Base-by-base conservation (phyloP, 1,139 yeast species). In the Taiozyma sp. region DNA sequence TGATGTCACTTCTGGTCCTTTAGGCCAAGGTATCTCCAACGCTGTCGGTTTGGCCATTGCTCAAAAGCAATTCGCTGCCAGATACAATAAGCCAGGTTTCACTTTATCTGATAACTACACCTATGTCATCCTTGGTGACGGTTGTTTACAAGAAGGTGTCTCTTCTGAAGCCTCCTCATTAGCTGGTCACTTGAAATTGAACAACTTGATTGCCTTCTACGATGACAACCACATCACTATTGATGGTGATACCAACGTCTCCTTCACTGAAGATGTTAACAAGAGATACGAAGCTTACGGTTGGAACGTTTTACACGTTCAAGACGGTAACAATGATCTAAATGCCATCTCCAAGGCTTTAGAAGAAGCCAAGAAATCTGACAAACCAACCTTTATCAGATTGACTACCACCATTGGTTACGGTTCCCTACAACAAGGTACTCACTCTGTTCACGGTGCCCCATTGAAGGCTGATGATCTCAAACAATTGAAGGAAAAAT, bases 71-170 rank as follows among this genome's bases (percentile, higher is more conserved):
- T 75, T 89, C 57, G 97, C 95, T 61, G 96, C 97, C 57, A 85
- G 86, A 61, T 93, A 85, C 82, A 91, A 93, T 85, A 88, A 86
- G 78, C 95, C 96, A 61, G 87, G 79, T 63, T 80, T 72, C 73
- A 73, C 79, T 50, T 64, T 88, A 57, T 79, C 89, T 53, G 88
- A 89, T 75, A 81, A 82, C 70, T 81, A 77, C 79, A 83, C 90
- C 59, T 93, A 84, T 73, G 71, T 76, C 60, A 85, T 95, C 77
- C 75, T 89, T 58, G 99, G 99, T 75, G 99, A 93, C 66, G 99
- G 99, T 63, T 95, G 99, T 77, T 79, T 93, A 79, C 88, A 86
- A 93, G 99, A 93, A 78, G 99, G 99, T 80, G 90, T 93, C 58
- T 81, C 97, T 54, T 81, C 95, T 55, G 99, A 93, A 77, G 95